Evolutionary conservation across 2,329 filamentous ascomycete genomes (phyloP).

Genomic region (Aspergillus puulaauensis): DNA sequence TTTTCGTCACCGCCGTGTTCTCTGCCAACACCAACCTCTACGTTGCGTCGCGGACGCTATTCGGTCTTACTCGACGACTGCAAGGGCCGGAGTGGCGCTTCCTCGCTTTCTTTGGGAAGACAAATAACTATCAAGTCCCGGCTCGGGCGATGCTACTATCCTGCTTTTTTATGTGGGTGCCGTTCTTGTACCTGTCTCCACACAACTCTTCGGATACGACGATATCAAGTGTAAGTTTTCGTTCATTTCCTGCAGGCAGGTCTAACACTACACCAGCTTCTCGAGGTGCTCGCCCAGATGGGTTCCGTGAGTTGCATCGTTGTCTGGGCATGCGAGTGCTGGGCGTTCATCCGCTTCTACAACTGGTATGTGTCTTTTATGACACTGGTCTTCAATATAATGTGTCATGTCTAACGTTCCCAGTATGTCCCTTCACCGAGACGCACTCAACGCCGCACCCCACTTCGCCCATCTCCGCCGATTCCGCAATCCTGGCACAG

Average conservation of each 20-base stretch:
- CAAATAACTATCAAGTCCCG: constrained; percentile 31
- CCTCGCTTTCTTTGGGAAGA: constrained; percentile 27
- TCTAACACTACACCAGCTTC: constrained; percentile 28
- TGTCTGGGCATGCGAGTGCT: constrained; percentile 44
- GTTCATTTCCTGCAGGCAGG: background rate
- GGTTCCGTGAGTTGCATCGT: constrained; percentile 34
- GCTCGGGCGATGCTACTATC: constrained; percentile 42
- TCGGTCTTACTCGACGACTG: constrained; percentile 25
- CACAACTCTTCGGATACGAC: constrained; percentile 13
- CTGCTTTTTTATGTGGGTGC: constrained; percentile 44
- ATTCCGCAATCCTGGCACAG: constrained; percentile 3
- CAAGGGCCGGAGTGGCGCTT: constrained; percentile 14
- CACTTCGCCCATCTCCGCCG: constrained; percentile 13
- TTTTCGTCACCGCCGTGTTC: constrained; percentile 32
- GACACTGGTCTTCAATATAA: background rate
- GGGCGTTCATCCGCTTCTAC: constrained; percentile 43
- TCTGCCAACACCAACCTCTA: constrained; percentile 36
- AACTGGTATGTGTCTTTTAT: constrained; percentile 27
- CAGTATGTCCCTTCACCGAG: constrained; percentile 6
- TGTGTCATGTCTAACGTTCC: background rate
- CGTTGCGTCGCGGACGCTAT: constrained; percentile 34
- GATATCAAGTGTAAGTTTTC: constrained; percentile 11
- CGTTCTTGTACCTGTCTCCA: constrained; percentile 38
- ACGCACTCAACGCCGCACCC: constrained; percentile 7
- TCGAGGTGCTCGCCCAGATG: constrained; percentile 41